These are phyloP conservation scores for Chytriomyces sp. DNA, from an alignment of 192 early-diverging fungal species.

Conservation along the genomic window DNA sequence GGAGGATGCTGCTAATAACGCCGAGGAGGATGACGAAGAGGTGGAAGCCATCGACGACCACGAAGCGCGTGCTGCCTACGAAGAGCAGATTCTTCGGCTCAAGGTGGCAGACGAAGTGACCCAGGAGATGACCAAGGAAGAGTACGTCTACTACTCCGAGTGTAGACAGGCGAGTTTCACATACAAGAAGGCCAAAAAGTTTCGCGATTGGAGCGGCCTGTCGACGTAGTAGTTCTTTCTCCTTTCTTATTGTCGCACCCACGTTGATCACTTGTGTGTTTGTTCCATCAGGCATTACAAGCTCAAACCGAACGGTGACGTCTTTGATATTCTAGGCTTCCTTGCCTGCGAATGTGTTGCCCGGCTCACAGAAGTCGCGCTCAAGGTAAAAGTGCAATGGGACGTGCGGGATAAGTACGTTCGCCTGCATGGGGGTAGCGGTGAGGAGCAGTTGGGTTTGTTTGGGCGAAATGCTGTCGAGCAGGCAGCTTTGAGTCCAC, in stretches of 20 bases:
- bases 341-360: constrained; percentile 94
- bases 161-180: constrained; percentile 98
- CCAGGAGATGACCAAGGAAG: constrained; percentile 92
- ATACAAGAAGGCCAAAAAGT: constrained; percentile 89
- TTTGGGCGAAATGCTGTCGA: constrained; percentile 80
- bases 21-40: constrained; percentile 72
- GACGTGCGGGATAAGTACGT: constrained; percentile 42
- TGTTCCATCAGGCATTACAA: constrained; percentile 70
- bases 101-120: constrained; percentile 91
- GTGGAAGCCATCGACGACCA: constrained; percentile 78
- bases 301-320: constrained; percentile 87
- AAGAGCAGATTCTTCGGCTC: constrained; percentile 70
- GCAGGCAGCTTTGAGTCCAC: constrained; percentile 77
- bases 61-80: constrained; percentile 82
- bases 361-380: constrained; percentile 83
- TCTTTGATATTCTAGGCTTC: constrained; percentile 97
- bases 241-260: background rate
- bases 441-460: constrained; percentile 50
- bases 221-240: constrained; percentile 35
- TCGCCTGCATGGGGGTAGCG: constrained; percentile 3
- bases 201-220: constrained; percentile 90
- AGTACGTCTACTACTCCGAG: constrained; percentile 98
- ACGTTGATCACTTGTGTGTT: background rate
- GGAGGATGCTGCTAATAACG: background rate
- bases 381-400: constrained; percentile 58